Base-by-base conservation (phyloP, 148 eudicot species). In the Limonium bicolor region DNA sequence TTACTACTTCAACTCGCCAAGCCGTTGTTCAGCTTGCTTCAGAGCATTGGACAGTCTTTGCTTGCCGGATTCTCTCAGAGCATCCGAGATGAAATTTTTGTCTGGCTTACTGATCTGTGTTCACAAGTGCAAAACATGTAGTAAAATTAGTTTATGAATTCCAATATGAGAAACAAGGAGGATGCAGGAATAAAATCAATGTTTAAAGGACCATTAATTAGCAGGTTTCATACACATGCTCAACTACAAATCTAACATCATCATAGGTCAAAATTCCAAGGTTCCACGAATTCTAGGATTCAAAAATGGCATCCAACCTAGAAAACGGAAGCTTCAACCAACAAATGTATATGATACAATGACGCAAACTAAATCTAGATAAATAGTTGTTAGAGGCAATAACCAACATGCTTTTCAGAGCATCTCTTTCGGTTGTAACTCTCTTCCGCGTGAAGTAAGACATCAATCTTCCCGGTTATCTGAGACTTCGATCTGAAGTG, bases 381-480 rank as follows among this genome's bases (percentile, higher is more conserved):
- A 38, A 5, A 12, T 2, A 22, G 20, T 5, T 15, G 4, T 15
- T 22, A 5, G 7, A 38, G 20, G 41, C n/a, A n/a, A n/a, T n/a
- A n/a, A 41, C 17, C 1, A n/a, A 87, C 94, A 94, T 73, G 67
- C 53, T 68, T 71, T 39, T 69, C 68, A 16, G 62, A 46, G 41
- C 40, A 50, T 64, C 62, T 74, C 35, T 58, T 72, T 53, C 51
- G 67, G 46, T 82, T 78, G 54, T 78, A 82, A 28, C 65, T 73
- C 55, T 87, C 96, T 79, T 87, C 96, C 33, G 86, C 90, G 54
- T 71, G 78, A 66, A 78, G 68, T 65, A 87, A 59, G 31, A 74
- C 53, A 52, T 69, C 74, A 46, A 87, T 62, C 61, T 66, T 87
- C 54, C 76, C 76, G 65, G 55, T 55, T 40, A 78, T 9, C 12